Evolutionary conservation across 176 grass and related monocot species (phyloP).

Genomic region (Guadua angustifolia): DNA sequence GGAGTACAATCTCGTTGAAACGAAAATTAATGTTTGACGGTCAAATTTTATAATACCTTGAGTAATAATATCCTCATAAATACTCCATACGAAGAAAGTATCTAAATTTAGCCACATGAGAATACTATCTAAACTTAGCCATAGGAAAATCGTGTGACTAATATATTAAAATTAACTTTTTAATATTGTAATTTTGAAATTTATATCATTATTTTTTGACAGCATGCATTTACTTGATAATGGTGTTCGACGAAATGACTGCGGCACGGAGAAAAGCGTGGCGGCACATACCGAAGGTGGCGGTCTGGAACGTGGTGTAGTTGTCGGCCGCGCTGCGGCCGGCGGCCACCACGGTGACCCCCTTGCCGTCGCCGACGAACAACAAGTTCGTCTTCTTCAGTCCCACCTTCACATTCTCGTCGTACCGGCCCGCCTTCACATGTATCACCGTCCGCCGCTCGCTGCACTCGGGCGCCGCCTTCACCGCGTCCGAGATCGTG

Average conservation of each 20-base stretch:
- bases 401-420: conserved; percentile 70
- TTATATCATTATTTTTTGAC: background rate
- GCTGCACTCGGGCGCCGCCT: conserved; percentile 57
- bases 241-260: conserved; percentile 24
- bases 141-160: background rate
- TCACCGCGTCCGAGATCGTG: conserved; percentile 51
- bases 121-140: background rate
- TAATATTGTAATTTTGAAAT: background rate
- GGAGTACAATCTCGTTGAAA: background rate
- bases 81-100: background rate
- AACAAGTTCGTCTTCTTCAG: conserved; percentile 68
- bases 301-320: conserved; percentile 68
- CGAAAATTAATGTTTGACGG: background rate
- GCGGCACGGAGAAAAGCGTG: background rate
- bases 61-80: background rate
- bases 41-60: background rate
- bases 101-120: background rate
- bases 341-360: conserved; percentile 47
- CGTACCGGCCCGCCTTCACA: conserved; percentile 63
- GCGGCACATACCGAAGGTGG: conserved; percentile 60
- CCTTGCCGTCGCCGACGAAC: conserved; percentile 70
- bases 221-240: background rate
- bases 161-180: too few relatives aligned
- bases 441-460: conserved; percentile 53
- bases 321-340: conserved; percentile 50